These are phyloP conservation scores for Suhomyces ambrosiae DNA, from an alignment of 1,139 yeast genomes.

Conservation along the genomic window DNA sequence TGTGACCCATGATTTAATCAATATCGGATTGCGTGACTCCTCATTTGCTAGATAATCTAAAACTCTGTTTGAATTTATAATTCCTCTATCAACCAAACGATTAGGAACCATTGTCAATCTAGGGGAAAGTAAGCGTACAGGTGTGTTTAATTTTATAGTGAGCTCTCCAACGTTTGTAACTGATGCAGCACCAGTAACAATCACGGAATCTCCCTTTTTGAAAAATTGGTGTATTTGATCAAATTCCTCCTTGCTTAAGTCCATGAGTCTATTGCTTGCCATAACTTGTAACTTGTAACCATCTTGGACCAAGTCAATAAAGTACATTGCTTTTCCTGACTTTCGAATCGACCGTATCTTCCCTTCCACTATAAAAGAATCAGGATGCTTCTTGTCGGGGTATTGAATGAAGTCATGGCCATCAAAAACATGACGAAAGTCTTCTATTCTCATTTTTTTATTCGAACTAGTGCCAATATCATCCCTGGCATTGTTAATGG, in stretches of 20 bases:
- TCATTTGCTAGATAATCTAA: conserved; percentile 70
- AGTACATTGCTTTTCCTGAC: conserved; percentile 67
- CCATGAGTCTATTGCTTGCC: conserved; percentile 54
- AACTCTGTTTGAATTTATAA: conserved; percentile 69
- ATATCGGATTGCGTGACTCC: conserved; percentile 49
- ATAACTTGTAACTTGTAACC: conserved; percentile 57
- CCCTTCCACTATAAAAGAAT: conserved; percentile 47
- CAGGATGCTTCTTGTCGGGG: conserved; percentile 19
- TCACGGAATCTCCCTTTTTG: conserved; percentile 71
- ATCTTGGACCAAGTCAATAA: conserved; percentile 69
- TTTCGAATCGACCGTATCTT: conserved; percentile 57
- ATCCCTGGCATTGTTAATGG: conserved; percentile 18
- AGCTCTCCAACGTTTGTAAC: conserved; percentile 77
- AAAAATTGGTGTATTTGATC: conserved; percentile 46
- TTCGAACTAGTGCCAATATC: no score
- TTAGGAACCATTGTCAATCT: conserved; percentile 68
- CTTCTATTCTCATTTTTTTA: conserved; percentile 22
- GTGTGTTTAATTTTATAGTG: conserved; percentile 60
- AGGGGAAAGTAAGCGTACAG: conserved; percentile 62
- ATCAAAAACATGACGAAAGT: conserved; percentile 23
- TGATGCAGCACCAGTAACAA: conserved; percentile 70
- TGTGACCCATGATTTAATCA: conserved; percentile 56
- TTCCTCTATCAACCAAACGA: conserved; percentile 52
- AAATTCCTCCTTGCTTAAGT: conserved; percentile 47
- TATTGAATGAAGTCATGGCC: conserved; percentile 22